Evolutionary conservation across 495 filamentous ascomycete genomes (phyloP).

Genomic region (Pseudotulostoma volvatum): DNA sequence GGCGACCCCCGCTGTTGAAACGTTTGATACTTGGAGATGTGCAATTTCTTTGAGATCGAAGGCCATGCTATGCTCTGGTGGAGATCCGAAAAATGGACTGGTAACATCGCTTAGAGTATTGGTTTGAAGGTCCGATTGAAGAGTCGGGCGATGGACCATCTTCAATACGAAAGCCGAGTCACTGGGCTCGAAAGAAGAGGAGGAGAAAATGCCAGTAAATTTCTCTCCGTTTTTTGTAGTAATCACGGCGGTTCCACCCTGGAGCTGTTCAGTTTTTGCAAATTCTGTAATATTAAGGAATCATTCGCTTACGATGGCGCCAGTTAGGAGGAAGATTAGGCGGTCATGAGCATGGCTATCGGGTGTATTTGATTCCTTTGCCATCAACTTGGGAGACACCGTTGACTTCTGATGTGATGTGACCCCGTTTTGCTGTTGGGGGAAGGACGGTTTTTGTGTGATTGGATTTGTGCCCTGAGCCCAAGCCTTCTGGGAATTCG

Average conservation of each 20-base stretch:
- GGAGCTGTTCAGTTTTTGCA: slow-evolving; percentile 6
- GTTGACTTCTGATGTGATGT: slow-evolving; percentile 23
- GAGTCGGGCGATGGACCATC: slow-evolving; percentile 58
- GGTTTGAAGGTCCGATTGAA: slow-evolving; percentile 28
- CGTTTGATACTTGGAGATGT: slow-evolving; percentile 46
- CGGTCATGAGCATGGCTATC: slow-evolving; percentile 53
- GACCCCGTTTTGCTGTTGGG: slow-evolving; percentile 31
- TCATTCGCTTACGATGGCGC: slow-evolving; percentile 40
- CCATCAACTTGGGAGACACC: slow-evolving; percentile 20
- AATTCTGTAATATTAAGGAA: slow-evolving; percentile 2
- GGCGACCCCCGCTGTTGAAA: slow-evolving; percentile 30
- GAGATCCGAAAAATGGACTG: slow-evolving; percentile 41
- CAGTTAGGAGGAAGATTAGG: slow-evolving; percentile 44
- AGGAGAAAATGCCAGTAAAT: slow-evolving; percentile 55
- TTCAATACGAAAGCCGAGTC: slow-evolving; percentile 55
- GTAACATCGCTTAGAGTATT: slow-evolving; percentile 39
- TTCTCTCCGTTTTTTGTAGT: slow-evolving; percentile 54
- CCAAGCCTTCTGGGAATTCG: slow-evolving; percentile 45
- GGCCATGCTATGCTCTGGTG: slow-evolving; percentile 52
- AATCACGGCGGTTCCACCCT: slow-evolving; percentile 55
- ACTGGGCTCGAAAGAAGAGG: slow-evolving; percentile 38
- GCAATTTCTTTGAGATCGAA: slow-evolving; percentile 66
- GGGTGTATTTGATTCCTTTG: slow-evolving; percentile 36
- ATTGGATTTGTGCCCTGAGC: slow-evolving; percentile 47
- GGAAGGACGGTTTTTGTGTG: slow-evolving; percentile 38